These are phyloP conservation scores for Talaromyces amestolkiae DNA, from an alignment of 2,329 filamentous ascomycete genomes.

Conservation along the genomic window DNA sequence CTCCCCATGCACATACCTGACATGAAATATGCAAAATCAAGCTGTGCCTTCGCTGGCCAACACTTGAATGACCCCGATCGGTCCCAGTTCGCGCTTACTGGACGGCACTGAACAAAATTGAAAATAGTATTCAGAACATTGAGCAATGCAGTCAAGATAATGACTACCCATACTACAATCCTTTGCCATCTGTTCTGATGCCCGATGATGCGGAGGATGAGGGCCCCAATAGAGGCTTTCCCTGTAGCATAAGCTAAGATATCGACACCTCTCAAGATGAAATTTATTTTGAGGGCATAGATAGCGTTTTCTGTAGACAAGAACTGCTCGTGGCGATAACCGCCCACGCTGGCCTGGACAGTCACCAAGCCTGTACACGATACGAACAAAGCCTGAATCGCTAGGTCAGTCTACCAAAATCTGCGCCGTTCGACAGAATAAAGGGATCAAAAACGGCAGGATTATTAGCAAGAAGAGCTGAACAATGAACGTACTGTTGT, in stretches of 20 bases:
- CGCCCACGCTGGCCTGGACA: conserved; percentile 3
- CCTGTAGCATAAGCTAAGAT: conserved; percentile 13
- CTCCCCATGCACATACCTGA: not conserved
- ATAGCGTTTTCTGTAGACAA: not conserved
- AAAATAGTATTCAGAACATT: conserved; percentile 8
- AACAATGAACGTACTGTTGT: conserved; percentile 4
- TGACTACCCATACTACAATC: conserved; percentile 6
- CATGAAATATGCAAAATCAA: conserved; percentile 14
- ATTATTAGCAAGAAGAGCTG: not conserved
- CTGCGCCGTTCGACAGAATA: not conserved
- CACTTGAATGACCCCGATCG: not conserved
- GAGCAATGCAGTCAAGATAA: not conserved
- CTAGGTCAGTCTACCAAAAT: not conserved
- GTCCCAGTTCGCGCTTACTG: conserved; percentile 7
- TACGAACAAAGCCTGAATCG: conserved; percentile 7
- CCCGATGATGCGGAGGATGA: conserved; percentile 12
- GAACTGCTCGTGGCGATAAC: conserved; percentile 7
- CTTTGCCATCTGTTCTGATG: conserved; percentile 2
- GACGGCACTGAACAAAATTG: conserved; percentile 11
- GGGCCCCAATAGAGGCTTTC: conserved; percentile 1
- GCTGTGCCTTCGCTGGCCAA: not conserved
- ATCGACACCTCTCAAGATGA: not conserved
- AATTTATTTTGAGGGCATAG: conserved; percentile 11
- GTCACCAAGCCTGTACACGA: not conserved
- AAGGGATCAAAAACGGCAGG: not conserved